phyloP scores from a whole-genome alignment of 305 asterid species.

The Petunia hybrid region DNA sequence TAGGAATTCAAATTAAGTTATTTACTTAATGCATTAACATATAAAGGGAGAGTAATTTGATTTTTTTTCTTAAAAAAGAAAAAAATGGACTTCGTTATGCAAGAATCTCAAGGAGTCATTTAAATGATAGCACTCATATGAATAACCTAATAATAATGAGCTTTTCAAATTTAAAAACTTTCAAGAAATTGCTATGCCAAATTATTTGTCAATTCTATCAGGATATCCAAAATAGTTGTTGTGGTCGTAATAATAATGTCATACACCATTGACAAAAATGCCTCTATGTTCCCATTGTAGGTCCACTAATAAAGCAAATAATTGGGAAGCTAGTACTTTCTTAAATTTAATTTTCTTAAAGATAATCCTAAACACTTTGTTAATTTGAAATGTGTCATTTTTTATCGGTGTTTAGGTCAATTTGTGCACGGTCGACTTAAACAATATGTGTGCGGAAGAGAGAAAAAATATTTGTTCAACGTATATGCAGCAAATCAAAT shows the following conservation, averaged over 20 bases:
- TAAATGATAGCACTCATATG: not conserved
- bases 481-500: too few relatives aligned
- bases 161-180: not conserved
- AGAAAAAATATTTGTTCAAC: too few relatives aligned
- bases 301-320: slow-evolving; percentile 25
- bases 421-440: too few relatives aligned
- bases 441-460: too few relatives aligned
- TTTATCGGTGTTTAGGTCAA: too few relatives aligned
- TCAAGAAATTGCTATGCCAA: not conserved
- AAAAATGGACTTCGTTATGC: too few relatives aligned
- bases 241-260: not conserved
- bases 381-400: not conserved
- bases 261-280: slow-evolving; percentile 4
- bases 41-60: too few relatives aligned
- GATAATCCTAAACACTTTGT: not conserved
- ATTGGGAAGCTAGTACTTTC: slow-evolving; percentile 10
- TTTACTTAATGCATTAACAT: too few relatives aligned
- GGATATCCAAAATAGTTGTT: slow-evolving; percentile 29
- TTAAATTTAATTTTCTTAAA: too few relatives aligned
- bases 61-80: too few relatives aligned
- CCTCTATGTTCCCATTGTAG: slow-evolving; percentile 22
- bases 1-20: too few relatives aligned
- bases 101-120: too few relatives aligned
- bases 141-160: not conserved
- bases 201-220: slow-evolving; percentile 16